Conservation (phyloP, 345 rosid genomes). For the Eucalyptus tenuipes region DNA sequence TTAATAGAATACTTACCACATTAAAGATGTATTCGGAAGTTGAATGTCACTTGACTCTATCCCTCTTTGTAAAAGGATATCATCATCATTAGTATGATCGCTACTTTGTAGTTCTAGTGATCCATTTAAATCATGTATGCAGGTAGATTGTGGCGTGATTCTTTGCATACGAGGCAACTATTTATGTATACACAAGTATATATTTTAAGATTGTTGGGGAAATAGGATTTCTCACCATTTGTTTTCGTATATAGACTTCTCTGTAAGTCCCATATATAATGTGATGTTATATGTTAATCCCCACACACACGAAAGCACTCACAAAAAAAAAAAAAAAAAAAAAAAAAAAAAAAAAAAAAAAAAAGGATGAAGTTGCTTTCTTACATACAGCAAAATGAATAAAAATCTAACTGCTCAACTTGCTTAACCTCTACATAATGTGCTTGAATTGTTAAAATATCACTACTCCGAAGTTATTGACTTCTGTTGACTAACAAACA, state of each 20-base stretch:
- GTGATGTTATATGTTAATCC: not conserved
- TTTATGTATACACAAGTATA: not conserved
- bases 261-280: not conserved
- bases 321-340: not conserved
- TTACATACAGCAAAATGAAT: not conserved
- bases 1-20: not conserved
- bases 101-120: not conserved
- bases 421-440: not conserved
- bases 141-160: not conserved
- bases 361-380: not conserved
- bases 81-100: not conserved
- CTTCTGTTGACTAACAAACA: not conserved
- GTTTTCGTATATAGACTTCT: not conserved
- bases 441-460: not conserved
- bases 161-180: not conserved
- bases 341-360: not conserved
- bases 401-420: not conserved
- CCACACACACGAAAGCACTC: not conserved
- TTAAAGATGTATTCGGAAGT: not conserved
- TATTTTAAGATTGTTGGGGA: not conserved
- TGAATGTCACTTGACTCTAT: not conserved
- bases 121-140: not conserved
- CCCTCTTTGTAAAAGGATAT: not conserved
- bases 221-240: not conserved
- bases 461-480: not conserved